Evolutionary conservation across 345 rosid species (phyloP), one percentile per base, ranked within the genome.

Genomic region (Rhizophora mangle): DNA sequence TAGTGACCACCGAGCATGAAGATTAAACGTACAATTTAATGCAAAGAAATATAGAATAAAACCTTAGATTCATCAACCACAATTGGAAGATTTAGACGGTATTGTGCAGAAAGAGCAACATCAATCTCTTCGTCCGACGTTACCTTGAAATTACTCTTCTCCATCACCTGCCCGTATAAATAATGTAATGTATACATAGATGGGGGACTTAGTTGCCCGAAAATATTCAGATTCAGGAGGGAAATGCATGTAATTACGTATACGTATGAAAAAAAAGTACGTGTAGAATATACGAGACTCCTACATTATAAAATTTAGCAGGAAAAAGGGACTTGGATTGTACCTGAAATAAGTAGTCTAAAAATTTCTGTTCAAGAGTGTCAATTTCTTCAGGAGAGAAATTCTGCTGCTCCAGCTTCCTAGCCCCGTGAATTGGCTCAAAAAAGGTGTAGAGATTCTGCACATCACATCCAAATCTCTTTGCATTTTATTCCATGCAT

Each of bases 41-140:
- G 16, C 47, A 39, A 34, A 34, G 2, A 39, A 0, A 39, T 11
- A 43, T 3, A 13, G 18, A 43, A 43, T 43, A 34, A 62, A 54
- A 87, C 97, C 96, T 86, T 89, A 11, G 79, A 46, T 68, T 89
- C 97, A 66, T 91, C 72, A 63, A 89, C 91, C 24, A 68, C 76
- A 59, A 91, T 89, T 5, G 97, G 97, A 52, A 91, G 90, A 83
- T 89, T 89, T 58, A 87, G 82, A 53, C 83, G 89, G 73, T 91
- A 91, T 27, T 91, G 93, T 57, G 82, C 91, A 29, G 91, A 79
- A 57, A 75, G 82, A 19, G 97, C 96, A 68, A 91, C 74, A 39
- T 82, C 84, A 68, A 89, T 79, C 76, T 89, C 96, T 8, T 84
- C 86, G 52, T 85, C 80, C 5, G 86, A 82, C 53, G 78, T 68